Percentiles rank a stretch among this genome's conserved stretches.
Conservation (phyloP, 805 yeast genomes). For the Wickerhamiella vanderwaltii region DNA sequence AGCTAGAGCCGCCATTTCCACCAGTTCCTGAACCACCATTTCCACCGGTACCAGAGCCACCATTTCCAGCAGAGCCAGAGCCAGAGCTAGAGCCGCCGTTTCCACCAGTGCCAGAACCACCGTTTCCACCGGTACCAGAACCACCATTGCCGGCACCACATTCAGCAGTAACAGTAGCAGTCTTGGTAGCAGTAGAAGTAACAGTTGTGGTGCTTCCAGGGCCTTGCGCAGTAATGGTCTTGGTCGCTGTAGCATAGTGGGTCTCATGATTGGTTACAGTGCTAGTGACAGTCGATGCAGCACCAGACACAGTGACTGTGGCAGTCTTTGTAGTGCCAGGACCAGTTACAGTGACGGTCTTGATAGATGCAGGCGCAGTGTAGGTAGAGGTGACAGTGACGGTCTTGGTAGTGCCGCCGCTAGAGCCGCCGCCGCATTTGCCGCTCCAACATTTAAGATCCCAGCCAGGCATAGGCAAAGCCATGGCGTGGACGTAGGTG, state of each 20-base stretch:
- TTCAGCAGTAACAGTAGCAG: slow-evolving; percentile 8
- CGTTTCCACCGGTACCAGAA: slow-evolving; percentile 1
- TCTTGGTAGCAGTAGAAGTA: neutral
- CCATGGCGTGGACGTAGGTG: slow-evolving; percentile 5
- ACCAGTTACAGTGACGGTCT: slow-evolving; percentile 8
- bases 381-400: slow-evolving; percentile 5
- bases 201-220: slow-evolving; percentile 3
- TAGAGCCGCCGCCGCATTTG: neutral
- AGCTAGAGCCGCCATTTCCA: slow-evolving; percentile 4
- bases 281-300: slow-evolving; percentile 6
- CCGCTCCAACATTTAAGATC: slow-evolving; percentile 6
- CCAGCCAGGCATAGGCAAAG: slow-evolving; percentile 5
- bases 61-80: neutral
- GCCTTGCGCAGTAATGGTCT: slow-evolving; percentile 3
- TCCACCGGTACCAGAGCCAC: slow-evolving; percentile 5
- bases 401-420: neutral
- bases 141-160: slow-evolving; percentile 2
- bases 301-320: slow-evolving; percentile 6
- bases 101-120: slow-evolving; percentile 6
- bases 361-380: neutral
- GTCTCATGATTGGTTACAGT: slow-evolving; percentile 2
- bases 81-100: slow-evolving; percentile 9
- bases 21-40: slow-evolving; percentile 7
- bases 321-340: slow-evolving; percentile 2
- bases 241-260: neutral